Percentiles rank a stretch among this genome's conserved stretches.
phyloP scores from a whole-genome alignment of 2,329 filamentous ascomycete species.

The Calonectria honghensis region DNA sequence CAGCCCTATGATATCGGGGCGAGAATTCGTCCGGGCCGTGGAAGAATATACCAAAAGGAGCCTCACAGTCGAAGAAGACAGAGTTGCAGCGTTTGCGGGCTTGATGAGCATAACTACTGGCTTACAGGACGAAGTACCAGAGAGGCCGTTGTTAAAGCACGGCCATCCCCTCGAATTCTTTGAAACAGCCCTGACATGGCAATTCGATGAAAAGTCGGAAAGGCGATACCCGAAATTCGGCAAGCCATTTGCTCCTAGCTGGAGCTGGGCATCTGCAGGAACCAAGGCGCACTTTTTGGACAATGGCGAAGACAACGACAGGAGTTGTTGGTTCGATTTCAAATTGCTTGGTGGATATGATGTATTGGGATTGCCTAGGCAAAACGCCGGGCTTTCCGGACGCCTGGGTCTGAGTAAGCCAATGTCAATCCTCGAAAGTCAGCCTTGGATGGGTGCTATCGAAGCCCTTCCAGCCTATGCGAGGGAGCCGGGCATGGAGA shows the following conservation, averaged over 20 bases:
- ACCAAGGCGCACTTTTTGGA: conserved; percentile 10
- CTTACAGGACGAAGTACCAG: background rate
- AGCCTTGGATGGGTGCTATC: background rate
- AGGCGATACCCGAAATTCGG: background rate
- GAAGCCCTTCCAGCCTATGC: background rate
- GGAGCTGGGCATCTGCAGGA: conserved; percentile 10
- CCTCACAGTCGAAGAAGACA: background rate
- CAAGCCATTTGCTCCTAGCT: conserved; percentile 1
- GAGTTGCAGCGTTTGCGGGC: background rate
- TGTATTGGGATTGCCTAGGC: background rate
- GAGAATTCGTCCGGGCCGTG: background rate
- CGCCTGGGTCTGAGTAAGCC: background rate
- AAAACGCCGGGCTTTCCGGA: background rate
- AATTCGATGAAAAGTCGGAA: background rate
- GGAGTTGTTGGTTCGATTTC: background rate
- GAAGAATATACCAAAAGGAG: background rate
- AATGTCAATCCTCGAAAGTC: background rate
- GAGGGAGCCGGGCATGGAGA: background rate
- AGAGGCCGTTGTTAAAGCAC: background rate
- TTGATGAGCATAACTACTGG: background rate
- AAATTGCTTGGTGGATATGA: background rate
- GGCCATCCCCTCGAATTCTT: background rate
- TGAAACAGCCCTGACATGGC: conserved; percentile 2
- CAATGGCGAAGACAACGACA: background rate
- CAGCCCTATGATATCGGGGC: background rate